These are phyloP conservation scores for Mortierella sp. DNA, from an alignment of 371 early-diverging fungal genomes.

Conservation along the genomic window DNA sequence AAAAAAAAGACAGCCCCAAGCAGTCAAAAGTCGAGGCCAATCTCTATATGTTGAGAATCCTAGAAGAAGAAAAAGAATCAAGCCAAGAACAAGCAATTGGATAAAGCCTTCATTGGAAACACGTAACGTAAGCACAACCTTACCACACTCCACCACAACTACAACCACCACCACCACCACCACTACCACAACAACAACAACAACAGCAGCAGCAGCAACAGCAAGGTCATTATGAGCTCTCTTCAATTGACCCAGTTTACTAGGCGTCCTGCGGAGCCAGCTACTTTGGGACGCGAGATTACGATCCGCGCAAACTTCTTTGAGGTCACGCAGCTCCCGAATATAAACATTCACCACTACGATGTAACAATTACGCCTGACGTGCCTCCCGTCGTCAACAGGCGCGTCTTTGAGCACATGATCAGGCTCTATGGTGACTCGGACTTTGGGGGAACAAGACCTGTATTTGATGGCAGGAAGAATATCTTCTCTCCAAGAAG, in stretches of 20 bases:
- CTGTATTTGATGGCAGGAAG: slow-evolving; percentile 67
- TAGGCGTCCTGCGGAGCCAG: slow-evolving; percentile 32
- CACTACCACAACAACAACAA: neutral
- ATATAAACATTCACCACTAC: slow-evolving; percentile 51
- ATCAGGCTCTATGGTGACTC: slow-evolving; percentile 48
- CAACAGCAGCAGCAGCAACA: neutral
- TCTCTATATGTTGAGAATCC: neutral
- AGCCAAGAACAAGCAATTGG: neutral
- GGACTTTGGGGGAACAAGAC: slow-evolving; percentile 49
- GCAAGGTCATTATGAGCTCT: neutral
- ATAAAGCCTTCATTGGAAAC: neutral
- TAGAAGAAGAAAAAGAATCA: neutral
- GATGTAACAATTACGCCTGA: slow-evolving; percentile 59
- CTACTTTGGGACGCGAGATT: slow-evolving; percentile 25
- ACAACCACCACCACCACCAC: neutral
- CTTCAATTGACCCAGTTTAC: slow-evolving; percentile 34
- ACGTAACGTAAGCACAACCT: no score
- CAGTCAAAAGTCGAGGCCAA: neutral
- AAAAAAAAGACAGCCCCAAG: neutral
- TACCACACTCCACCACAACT: no score
- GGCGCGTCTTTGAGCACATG: slow-evolving; percentile 64
- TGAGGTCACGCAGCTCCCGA: slow-evolving; percentile 42
- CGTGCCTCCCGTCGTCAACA: slow-evolving; percentile 61
- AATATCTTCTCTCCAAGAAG: slow-evolving; percentile 61
- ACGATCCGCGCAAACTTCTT: slow-evolving; percentile 53